A percentile compares a stretch with the other conserved stretches of the same genome.
Conservation (phyloP, 2,329 filamentous ascomycete genomes). For the Alternaria hordeiaustralica region DNA sequence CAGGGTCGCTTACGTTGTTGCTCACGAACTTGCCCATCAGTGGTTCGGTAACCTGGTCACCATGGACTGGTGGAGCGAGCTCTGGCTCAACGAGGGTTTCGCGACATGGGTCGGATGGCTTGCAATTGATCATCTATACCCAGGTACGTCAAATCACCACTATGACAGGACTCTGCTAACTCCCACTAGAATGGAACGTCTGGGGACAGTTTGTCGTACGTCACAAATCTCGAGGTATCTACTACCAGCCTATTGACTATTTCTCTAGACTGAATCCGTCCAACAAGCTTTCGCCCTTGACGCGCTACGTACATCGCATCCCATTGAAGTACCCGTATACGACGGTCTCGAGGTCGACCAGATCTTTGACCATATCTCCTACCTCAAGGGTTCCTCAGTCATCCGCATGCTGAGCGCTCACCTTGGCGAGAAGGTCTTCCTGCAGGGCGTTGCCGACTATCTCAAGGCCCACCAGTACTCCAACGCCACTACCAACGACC, state of each 20-base stretch:
- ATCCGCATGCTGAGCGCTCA: conserved; percentile 96
- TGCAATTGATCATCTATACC: conserved; percentile 87
- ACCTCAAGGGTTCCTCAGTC: conserved; percentile 93
- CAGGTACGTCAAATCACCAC: conserved; percentile 55
- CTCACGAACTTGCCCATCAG: conserved; percentile 96
- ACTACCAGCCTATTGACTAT: conserved; percentile 41
- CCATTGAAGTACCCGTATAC: conserved; percentile 92
- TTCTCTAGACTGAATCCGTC: conserved; percentile 79
- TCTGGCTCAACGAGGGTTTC: conserved; percentile 94
- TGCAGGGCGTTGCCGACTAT: conserved; percentile 89
- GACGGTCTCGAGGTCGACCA: conserved; percentile 97
- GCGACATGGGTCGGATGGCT: conserved; percentile 98
- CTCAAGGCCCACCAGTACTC: conserved; percentile 86
- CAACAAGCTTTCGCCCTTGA: conserved; percentile 91
- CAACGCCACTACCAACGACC: conserved; percentile 87
- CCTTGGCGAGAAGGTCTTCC: conserved; percentile 84
- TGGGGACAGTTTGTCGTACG: conserved; percentile 93
- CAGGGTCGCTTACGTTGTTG: conserved; percentile 93
- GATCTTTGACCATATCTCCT: conserved; percentile 96
- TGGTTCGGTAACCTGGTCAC: conserved; percentile 97
- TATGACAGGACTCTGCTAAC: conserved; percentile 7
- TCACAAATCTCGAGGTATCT: conserved; percentile 62
- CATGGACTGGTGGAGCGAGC: conserved; percentile 95
- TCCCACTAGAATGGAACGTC: conserved; percentile 81
- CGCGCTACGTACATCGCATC: conserved; percentile 87